phyloP scores from a whole-genome alignment of 352 stramenopile species.

The Plasmopara muralis region DNA sequence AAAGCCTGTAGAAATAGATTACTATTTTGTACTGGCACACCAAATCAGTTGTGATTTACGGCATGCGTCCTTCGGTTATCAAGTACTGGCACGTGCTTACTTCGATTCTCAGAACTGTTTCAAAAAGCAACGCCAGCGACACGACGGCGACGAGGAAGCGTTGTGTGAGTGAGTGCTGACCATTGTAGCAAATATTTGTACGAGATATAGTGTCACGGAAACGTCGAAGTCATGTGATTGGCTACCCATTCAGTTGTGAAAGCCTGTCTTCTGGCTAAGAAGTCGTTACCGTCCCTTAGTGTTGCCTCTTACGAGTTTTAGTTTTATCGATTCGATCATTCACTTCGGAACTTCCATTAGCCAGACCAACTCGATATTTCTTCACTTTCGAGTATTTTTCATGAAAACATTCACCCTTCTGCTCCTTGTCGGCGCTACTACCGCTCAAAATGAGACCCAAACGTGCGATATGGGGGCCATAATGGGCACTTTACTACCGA shows the following conservation, averaged over 20 bases:
- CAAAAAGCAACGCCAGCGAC: background rate
- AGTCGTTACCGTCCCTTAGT: background rate
- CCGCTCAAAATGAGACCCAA: conserved; percentile 15
- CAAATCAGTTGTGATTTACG: too few relatives aligned
- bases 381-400: too few relatives aligned
- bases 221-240: background rate
- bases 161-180: background rate
- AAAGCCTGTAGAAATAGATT: too few relatives aligned
- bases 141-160: background rate
- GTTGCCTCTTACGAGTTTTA: background rate
- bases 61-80: too few relatives aligned
- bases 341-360: conserved; percentile 12
- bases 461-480: conserved; percentile 48
- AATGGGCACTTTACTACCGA: conserved; percentile 37
- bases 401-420: conserved; percentile 27
- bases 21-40: too few relatives aligned
- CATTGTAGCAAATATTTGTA: background rate
- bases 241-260: background rate
- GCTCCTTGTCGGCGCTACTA: conserved; percentile 7
- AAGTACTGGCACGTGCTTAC: background rate
- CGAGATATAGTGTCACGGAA: background rate
- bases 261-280: background rate
- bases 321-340: background rate
- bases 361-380: too few relatives aligned
- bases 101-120: too few relatives aligned